Base-by-base conservation (phyloP, 257 asterid genomes). In the Cordia subcordata region DNA sequence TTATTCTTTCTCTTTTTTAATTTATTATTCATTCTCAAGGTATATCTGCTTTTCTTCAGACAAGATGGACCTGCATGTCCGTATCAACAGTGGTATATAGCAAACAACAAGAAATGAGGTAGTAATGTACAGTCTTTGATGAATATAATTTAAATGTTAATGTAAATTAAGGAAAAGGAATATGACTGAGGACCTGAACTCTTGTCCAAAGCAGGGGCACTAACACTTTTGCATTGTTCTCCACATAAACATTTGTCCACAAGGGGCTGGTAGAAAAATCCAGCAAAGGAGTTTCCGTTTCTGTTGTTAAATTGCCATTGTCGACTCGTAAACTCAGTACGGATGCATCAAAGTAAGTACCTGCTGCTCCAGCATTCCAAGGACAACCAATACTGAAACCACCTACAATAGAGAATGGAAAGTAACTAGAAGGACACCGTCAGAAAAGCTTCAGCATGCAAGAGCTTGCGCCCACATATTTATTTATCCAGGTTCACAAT, bases 191-290 rank as follows among this genome's bases (percentile, higher is more conserved):
- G 39, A 91, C 98, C 98, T 91, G 96, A 84, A 88, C 98, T 81
- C 98, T 86, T 65, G 98, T 83, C 98, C 98, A 91, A 52, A 88
- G 79, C 58, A 91, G 88, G 76, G 98, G 98, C 72, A 88, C 98
- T 69, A 91, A 73, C 57, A 88, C 90, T 81, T 85, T 91, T 67
- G 96, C 96, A 68, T 82, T 83, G 80, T 91, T 85, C 84, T 91
- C 98, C 70, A 91, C 86, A 70, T 80, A 91, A 57, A 91, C 96
- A 82, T 91, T 91, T 55, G 94, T 82, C 98, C 96, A 91, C 52
- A 85, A 76, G 9, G 96, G 98, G 73, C 88, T 88, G 62, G 88
- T 88, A 47, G 98, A 91, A 78, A 91, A 91, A 78, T 83, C 94
- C 77, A 91, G 82, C 75, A 87, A 74, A 57, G 98, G 96, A 62